These are phyloP conservation scores for Penicillium vulpinum DNA, from an alignment of 2,329 filamentous ascomycete species.

Conservation along the genomic window DNA sequence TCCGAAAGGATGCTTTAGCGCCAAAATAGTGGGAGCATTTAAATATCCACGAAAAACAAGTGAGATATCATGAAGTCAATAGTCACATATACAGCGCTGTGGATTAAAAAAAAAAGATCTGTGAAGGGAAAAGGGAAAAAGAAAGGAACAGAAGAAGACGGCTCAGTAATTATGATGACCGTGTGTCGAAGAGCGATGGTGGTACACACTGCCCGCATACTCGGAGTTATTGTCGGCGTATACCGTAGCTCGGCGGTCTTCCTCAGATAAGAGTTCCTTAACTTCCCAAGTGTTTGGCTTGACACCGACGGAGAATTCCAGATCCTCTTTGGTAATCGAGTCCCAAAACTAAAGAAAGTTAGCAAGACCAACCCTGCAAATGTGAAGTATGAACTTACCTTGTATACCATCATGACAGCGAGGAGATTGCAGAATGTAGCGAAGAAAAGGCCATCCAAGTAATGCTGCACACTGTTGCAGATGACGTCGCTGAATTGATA, in stretches of 20 bases:
- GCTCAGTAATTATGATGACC: constrained; percentile 39
- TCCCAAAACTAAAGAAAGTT: constrained; percentile 82
- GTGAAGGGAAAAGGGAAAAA: background rate
- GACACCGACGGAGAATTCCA: constrained; percentile 95
- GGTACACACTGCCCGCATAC: constrained; percentile 47
- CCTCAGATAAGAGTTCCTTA: constrained; percentile 82
- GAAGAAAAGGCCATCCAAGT: constrained; percentile 91
- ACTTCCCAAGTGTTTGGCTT: constrained; percentile 98
- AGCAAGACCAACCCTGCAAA: constrained; percentile 18
- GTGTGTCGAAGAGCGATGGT: constrained; percentile 42
- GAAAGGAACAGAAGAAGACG: background rate
- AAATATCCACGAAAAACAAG: constrained; percentile 8
- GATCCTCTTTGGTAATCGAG: constrained; percentile 95
- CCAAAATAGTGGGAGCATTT: background rate
- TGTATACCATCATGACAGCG: constrained; percentile 99
- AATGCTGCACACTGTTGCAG: constrained; percentile 82
- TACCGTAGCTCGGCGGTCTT: constrained; percentile 71
- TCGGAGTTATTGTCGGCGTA: constrained; percentile 62
- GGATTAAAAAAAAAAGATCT: background rate
- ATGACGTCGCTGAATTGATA: constrained; percentile 87
- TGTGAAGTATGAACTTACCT: constrained; percentile 56
- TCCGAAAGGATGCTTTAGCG: background rate
- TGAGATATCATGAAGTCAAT: constrained; percentile 16
- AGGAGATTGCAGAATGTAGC: constrained; percentile 91
- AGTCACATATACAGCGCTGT: constrained; percentile 16